These are phyloP conservation scores for Anisodus acutangulus DNA, from an alignment of 257 asterid genomes.

Conservation along the genomic window DNA sequence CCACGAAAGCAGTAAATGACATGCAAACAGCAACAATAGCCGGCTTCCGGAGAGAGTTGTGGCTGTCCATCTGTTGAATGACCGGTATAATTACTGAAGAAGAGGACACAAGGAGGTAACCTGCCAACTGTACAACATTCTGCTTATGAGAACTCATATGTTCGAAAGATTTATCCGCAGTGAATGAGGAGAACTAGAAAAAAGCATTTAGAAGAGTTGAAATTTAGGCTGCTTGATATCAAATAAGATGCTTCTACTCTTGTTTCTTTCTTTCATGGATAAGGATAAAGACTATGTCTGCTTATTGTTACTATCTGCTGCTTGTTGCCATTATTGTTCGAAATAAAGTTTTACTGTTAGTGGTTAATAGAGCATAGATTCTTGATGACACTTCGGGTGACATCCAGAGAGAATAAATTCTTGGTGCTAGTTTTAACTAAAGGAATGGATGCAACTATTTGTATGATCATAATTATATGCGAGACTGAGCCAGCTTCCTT, in stretches of 20 bases:
- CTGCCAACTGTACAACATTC: conserved; percentile 57
- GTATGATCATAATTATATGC: not conserved
- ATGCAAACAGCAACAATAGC: conserved; percentile 52
- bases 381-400: not conserved
- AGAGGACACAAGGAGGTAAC: conserved; percentile 70
- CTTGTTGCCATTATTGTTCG: not conserved
- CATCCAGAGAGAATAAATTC: conserved; percentile 26
- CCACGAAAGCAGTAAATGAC: conserved; percentile 57
- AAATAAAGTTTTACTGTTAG: not conserved
- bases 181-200: not conserved
- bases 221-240: not conserved
- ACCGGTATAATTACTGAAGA: conserved; percentile 59
- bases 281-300: conserved; percentile 42
- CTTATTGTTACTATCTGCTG: conserved; percentile 38
- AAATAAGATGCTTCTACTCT: not conserved
- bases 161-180: not conserved
- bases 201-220: not conserved
- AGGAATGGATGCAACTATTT: conserved; percentile 1
- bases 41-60: conserved; percentile 54
- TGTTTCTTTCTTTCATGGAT: not conserved
- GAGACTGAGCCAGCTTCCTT: conserved; percentile 39
- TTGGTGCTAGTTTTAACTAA: not conserved
- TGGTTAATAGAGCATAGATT: not conserved
- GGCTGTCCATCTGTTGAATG: conserved; percentile 47
- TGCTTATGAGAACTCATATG: not conserved